Evolutionary conservation across 495 filamentous ascomycete species (phyloP).

Genomic region (Penicillium paxilli): DNA sequence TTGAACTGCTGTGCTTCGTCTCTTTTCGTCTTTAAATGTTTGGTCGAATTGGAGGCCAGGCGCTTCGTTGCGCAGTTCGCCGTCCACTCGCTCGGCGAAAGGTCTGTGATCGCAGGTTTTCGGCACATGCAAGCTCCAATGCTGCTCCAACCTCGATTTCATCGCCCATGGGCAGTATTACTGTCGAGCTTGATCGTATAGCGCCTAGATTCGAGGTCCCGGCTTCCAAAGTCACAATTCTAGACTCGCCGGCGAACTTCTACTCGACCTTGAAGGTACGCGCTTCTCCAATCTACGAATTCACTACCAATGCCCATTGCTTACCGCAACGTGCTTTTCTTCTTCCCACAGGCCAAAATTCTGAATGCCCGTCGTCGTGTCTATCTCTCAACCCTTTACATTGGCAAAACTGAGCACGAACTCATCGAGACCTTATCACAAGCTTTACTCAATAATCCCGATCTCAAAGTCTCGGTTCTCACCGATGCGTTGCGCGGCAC

Average conservation of each 20-base stretch:
- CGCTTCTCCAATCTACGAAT: background rate
- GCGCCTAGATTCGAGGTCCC: slow-evolving; percentile 85
- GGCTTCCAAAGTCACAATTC: slow-evolving; percentile 75
- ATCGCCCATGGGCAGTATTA: slow-evolving; percentile 57
- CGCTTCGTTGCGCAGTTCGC: slow-evolving; percentile 35
- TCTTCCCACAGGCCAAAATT: slow-evolving; percentile 74
- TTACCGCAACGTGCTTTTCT: slow-evolving; percentile 10
- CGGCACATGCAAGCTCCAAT: slow-evolving; percentile 29
- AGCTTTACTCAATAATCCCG: slow-evolving; percentile 74
- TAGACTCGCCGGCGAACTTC: slow-evolving; percentile 79
- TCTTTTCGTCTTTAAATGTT: slow-evolving; percentile 31
- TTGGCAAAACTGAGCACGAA: slow-evolving; percentile 91
- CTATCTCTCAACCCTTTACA: slow-evolving; percentile 92
- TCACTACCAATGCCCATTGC: background rate
- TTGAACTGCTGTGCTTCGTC: too few species aligned
- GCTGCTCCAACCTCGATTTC: slow-evolving; percentile 29
- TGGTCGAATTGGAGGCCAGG: slow-evolving; percentile 40
- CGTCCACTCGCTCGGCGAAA: slow-evolving; percentile 32
- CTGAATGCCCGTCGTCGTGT: slow-evolving; percentile 72
- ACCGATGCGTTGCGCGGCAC: slow-evolving; percentile 91
- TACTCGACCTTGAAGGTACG: slow-evolving; percentile 83
- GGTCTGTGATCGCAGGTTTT: slow-evolving; percentile 42
- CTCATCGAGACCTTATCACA: slow-evolving; percentile 77
- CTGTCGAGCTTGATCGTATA: slow-evolving; percentile 80
- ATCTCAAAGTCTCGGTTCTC: slow-evolving; percentile 85